Evolutionary conservation across 345 rosid genomes (phyloP).

Genomic region (Eucalyptus curtisii): DNA sequence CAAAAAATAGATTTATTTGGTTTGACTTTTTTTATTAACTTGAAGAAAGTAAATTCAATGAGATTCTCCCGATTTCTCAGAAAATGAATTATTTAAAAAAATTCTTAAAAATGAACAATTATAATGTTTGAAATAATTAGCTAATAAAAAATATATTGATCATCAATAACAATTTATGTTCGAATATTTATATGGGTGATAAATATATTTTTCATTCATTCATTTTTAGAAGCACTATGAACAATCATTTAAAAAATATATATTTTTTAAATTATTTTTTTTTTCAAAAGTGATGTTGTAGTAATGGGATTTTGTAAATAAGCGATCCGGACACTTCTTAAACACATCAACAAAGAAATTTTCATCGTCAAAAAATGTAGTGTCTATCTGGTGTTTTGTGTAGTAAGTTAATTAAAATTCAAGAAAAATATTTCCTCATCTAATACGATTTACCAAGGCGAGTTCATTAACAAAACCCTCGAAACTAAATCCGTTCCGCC

Average conservation of each 20-base stretch:
- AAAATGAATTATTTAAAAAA: too few relatives aligned
- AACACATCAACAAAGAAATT: too few relatives aligned
- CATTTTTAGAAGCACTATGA: accelerated
- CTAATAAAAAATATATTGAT: too few relatives aligned
- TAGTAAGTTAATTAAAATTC: too few relatives aligned
- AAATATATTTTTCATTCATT: background rate
- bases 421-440: too few relatives aligned
- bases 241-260: background rate
- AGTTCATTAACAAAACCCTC: accelerated
- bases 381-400: background rate
- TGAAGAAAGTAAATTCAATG: background rate
- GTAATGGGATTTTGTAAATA: too few relatives aligned
- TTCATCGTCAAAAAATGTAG: accelerated
- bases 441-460: background rate
- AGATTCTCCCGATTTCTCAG: accelerated
- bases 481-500: background rate
- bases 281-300: too few relatives aligned
- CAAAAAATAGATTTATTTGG: background rate
- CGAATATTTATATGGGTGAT: background rate
- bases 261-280: too few relatives aligned
- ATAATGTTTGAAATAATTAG: accelerated
- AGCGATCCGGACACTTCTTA: background rate
- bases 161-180: too few relatives aligned
- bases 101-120: accelerated
- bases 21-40: too few relatives aligned